Percentiles rank a stretch among this genome's conserved stretches.
Conservation (phyloP, 73 alveolate genomes). For the Symbiodinium pilosum region DNA sequence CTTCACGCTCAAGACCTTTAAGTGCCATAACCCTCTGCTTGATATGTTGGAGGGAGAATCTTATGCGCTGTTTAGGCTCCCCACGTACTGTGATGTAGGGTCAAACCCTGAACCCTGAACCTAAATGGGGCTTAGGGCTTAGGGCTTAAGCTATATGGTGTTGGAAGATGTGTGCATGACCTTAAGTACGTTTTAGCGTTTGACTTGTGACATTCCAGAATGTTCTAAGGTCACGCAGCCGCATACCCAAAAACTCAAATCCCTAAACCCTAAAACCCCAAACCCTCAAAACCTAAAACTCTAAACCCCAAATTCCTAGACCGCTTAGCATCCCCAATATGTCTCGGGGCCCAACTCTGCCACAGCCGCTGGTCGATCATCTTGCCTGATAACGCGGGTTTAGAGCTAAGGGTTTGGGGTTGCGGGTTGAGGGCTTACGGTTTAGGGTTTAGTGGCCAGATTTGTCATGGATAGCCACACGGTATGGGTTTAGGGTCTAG, state of each 20-base stretch:
- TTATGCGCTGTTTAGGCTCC: too few species aligned
- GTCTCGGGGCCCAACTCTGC: slow-evolving; percentile 18
- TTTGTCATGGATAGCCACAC: too few species aligned
- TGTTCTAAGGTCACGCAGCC: neutral
- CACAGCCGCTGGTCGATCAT: slow-evolving; percentile 92
- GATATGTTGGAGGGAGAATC: too few species aligned
- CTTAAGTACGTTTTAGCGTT: too few species aligned
- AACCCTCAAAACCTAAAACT: neutral
- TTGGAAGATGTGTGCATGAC: too few species aligned
- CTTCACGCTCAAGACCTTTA: too few species aligned
- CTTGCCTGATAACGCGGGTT: slow-evolving; percentile 32
- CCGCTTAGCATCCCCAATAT: neutral
- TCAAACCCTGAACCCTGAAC: too few species aligned
- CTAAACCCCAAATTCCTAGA: neutral
- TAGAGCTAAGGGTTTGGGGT: neutral
- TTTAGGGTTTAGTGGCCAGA: neutral
- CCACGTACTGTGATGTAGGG: too few species aligned
- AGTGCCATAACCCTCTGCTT: too few species aligned
- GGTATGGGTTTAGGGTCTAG: neutral
- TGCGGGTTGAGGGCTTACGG: neutral
- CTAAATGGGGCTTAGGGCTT: too few species aligned
- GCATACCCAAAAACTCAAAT: neutral
- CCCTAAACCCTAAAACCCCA: neutral
- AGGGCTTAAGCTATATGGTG: too few species aligned
- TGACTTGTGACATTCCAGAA: too few species aligned